Base-by-base conservation (phyloP, 371 early-diverging fungal species). In the Mucor indicus region DNA sequence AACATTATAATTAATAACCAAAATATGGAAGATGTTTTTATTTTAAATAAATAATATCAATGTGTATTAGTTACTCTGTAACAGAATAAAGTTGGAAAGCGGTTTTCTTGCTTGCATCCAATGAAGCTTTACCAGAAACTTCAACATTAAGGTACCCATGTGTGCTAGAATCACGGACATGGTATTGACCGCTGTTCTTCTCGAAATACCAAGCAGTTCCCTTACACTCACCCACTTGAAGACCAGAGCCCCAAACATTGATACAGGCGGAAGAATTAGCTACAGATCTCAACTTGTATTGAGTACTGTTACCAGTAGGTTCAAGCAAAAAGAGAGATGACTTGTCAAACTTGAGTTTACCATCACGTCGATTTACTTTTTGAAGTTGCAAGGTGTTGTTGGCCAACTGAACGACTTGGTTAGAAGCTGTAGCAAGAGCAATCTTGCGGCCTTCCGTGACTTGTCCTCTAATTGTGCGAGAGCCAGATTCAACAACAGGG, bases 171-270 rank as follows among this genome's bases (percentile, higher is more conserved):
- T 52, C 44, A 17, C 48, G 41, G 15, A 57, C 22, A 40, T 41
- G 42, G 24, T 57, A 33, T 16, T 45, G 24, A 12, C 45, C 57
- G 19, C 45, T 25, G 3, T 42, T 24, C 10, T 30, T 21, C 27
- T 46, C 44, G 11, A 52, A 38, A 5, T 48, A 45, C 62, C 62
- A 61, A 13, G 46, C 24, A 3, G 62, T 56, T 11, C 57, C 48
- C 10, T 57, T 57, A 16, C 62, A 61, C 30, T 46, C 48, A 19
- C 57, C 40, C 4, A 56, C 6, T 1, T 21, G 12, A 16, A 57
- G 25, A 1, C n/a, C 46, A 2, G 15, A 37, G 1, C 57, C 57
- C 48, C 52, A 52, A 1, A 48, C 43, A 23, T 61, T 45, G 20
- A 61, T 12, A 30, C 62, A 61, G 9, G 29, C 22, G 9, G 38